Evolutionary conservation across 192 early-diverging fungal species (phyloP), one percentile per base, ranked within the genome.

Genomic region (Dissophora ornata): DNA sequence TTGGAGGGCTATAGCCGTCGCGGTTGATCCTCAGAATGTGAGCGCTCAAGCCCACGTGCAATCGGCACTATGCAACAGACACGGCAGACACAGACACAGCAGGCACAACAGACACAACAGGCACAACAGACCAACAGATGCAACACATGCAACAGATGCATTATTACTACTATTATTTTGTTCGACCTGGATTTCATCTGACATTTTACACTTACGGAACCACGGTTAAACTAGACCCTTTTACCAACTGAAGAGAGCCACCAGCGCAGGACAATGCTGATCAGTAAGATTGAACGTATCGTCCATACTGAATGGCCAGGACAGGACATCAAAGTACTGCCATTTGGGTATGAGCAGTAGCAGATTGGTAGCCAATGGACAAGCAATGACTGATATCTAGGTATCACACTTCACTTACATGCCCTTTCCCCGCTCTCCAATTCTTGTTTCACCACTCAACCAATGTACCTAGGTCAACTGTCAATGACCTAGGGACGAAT

Each of bases 401-500:
- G 36, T 9, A 38, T 38, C 6, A 38, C 13, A 38, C 36, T 38
- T 38, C 7, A 9, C 36, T 38, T 13, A 9, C 36, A 13, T 38
- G 36, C 36, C 13, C 36, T 9, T 9, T 38, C 6, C 36, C n/a
- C n/a, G n/a, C n/a, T n/a, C n/a, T n/a, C n/a, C n/a, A n/a, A n/a
- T n/a, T n/a, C n/a, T n/a, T n/a, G n/a, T n/a, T n/a, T n/a, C n/a
- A n/a, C n/a, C n/a, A n/a, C n/a, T n/a, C n/a, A n/a, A n/a, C n/a
- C n/a, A n/a, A n/a, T n/a, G n/a, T 15, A 10, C 54, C 18, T 62
- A 93, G 91, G 29, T 97, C 96, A 9, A 92, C 95, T 0, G 89
- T 92, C 29, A 97, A 96, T 80, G 91, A 91, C 36, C 85, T 98
- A 11, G 96, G 93, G 16, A 95, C 94, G 0, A 86, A 81, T 40